phyloP scores from a whole-genome alignment of 2,329 filamentous ascomycete species.

The Arthrobotrys pseudoclavata region DNA sequence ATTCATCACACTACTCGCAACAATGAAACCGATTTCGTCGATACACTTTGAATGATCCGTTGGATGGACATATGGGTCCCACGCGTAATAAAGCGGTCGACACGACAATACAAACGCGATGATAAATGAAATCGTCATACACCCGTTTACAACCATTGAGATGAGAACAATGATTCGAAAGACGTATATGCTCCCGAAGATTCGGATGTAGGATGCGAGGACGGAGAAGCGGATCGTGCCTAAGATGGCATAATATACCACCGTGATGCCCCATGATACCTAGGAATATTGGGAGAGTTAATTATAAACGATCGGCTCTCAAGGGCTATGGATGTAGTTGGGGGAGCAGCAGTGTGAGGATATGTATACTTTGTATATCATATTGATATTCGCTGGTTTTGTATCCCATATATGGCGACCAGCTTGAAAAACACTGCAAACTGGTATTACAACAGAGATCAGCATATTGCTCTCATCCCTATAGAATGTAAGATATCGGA shows the following conservation, averaged over 20 bases:
- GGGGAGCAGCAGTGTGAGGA: conserved; percentile 13
- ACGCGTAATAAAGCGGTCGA: conserved; percentile 22
- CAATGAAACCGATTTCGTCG: conserved; percentile 28
- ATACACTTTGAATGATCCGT: conserved; percentile 35
- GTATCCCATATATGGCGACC: conserved; percentile 50
- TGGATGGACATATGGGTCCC: conserved; percentile 33
- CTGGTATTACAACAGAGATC: not conserved
- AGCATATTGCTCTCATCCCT: not conserved
- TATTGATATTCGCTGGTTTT: not conserved
- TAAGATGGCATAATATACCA: conserved; percentile 56
- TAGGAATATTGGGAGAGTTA: conserved; percentile 11
- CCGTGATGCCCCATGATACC: conserved; percentile 24
- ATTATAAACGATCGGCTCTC: not conserved
- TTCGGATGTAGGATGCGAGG: conserved; percentile 61
- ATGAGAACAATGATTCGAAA: conserved; percentile 30
- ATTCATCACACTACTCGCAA: conserved; percentile 26
- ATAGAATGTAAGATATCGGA: not conserved
- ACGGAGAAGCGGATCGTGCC: conserved; percentile 60
- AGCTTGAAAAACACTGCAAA: conserved; percentile 21
- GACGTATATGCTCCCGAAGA: conserved; percentile 55
- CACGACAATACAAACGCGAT: conserved; percentile 26
- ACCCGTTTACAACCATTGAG: conserved; percentile 39
- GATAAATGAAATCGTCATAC: conserved; percentile 40
- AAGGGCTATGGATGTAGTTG: too few relatives aligned
- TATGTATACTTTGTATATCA: conserved; percentile 37